Base-by-base conservation (phyloP, 1,139 yeast genomes). In the Suhomyces taliae region DNA sequence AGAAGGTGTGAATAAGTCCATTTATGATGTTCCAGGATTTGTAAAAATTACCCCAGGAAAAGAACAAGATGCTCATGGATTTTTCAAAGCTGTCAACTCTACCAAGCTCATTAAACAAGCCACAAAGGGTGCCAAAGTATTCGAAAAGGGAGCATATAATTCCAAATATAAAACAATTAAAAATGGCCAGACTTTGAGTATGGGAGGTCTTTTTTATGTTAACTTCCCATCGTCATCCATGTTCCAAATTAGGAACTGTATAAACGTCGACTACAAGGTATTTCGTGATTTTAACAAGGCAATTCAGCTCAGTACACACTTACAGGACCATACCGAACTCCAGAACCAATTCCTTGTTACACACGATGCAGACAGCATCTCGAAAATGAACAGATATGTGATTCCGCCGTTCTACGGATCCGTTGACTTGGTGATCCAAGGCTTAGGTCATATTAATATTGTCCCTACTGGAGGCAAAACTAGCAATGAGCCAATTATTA, bases 321-420 rank as follows among this genome's bases (percentile, higher is more conserved):
- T 59, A 27, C 52, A 51, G 8, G 37, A 53, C 8, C 52, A 55
- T 41, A 52, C 59, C n/a, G 61, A 64, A 1, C 50, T 69, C 40
- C 53, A 53, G 4, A 65, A 66, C 31, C 57, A 62, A 24, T 69
- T 79, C 46, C 66, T 69, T 45, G 61, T 73, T 1, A 57, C 61
- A n/a, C 58, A 56, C 35, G 37, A 46, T 7, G 33, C 32, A 8
- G 57, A 60, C 14, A 66, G 65, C 46, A 66, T 74, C 1, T 58
- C 61, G 12, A 56, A 63, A 2, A 60, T 76, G 53, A 70, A 63
- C 2, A 66, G 81, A 45, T 82, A 70, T 50, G 69, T 78, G 3
- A 68, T 85, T 6, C 90, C 91, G 0, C 87, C 88, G n/a, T 85
- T 85, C 54, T 69, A 67, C 44, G 95, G 91, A 0, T 68, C 82